Evolutionary conservation across 805 yeast species (phyloP).

Genomic region (Saccharomycopsis fodiens): DNA sequence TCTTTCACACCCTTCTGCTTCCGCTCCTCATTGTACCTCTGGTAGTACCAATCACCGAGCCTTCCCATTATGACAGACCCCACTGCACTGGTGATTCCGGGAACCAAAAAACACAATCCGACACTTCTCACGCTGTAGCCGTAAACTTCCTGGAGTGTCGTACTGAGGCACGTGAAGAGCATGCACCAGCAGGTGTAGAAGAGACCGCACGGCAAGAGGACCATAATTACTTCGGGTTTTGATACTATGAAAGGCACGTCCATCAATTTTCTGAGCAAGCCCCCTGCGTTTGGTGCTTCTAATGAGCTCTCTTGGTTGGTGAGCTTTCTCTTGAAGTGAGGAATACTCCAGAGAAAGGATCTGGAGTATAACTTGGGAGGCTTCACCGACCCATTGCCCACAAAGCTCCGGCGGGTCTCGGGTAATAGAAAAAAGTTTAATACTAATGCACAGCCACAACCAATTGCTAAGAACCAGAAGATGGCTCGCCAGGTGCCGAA

Average conservation of each 20-base stretch:
- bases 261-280: background rate
- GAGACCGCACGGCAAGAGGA: slow-evolving; percentile 7
- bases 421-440: slow-evolving; percentile 43
- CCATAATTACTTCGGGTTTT: slow-evolving; percentile 5
- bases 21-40: slow-evolving; percentile 35
- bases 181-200: slow-evolving; percentile 61
- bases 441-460: slow-evolving; percentile 40
- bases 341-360: slow-evolving; percentile 37
- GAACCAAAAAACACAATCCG: slow-evolving; percentile 70
- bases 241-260: slow-evolving; percentile 9
- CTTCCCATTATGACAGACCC: slow-evolving; percentile 58
- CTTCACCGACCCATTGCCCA: slow-evolving; percentile 62
- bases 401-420: slow-evolving; percentile 54
- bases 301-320: slow-evolving; percentile 26
- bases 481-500: slow-evolving; percentile 62
- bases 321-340: slow-evolving; percentile 26
- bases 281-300: slow-evolving; percentile 13
- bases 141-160: slow-evolving; percentile 44
- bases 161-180: slow-evolving; percentile 56
- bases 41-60: slow-evolving; percentile 53
- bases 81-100: slow-evolving; percentile 56
- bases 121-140: slow-evolving; percentile 45
- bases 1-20: background rate
- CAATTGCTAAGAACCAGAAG: slow-evolving; percentile 65
- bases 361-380: slow-evolving; percentile 37